Base-by-base conservation (phyloP, 73 alveolate species). In the Paramecium bursaria region DNA sequence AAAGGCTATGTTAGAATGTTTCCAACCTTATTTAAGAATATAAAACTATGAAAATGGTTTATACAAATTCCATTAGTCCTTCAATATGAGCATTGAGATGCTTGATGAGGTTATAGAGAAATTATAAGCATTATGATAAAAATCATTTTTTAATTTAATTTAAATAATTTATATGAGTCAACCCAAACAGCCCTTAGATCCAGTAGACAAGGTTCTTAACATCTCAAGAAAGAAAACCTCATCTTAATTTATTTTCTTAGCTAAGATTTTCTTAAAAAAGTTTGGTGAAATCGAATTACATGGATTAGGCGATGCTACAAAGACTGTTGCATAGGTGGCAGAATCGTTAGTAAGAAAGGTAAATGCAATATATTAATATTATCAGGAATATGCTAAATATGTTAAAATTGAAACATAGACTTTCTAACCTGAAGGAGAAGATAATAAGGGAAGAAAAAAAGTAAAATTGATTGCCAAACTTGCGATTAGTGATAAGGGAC, bases 261-360 rank as follows among this genome's bases (percentile, higher is more conserved):
- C 76, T 2, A 57, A 57, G 33, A 57, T 57, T 7, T 57, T 57
- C 76, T 30, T 57, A 26, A 57, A 57, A 23, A 57, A 57, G 33
- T 57, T 27, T 1, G 47, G 22, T 19, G 9, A 26, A 6, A 50
- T 57, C 33, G 50, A 57, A 13, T 30, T 57, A 15, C 76, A 57
- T 57, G 76, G 76, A 30, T 57, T 57, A 17, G 76, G 76, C 19
- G 76, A 57, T 27, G 76, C 76, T 2, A 57, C 76, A 3, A 57
- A 57, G 52, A 57, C 76, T 13, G 76, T 57, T 3, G 76, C 76
- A 3, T 15, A 48, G 33, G 76, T 57, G 13, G 76, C 76, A 2
- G 76, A 57, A 57, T 2, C 76, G 11, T 50, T 57, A 30, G 13
- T 3, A 57, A 57, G 76, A 57, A 57, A 57, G 13, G 76, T 57